These are phyloP conservation scores for Lactarius deliciosus DNA, from an alignment of 768 basidiomycete species.

Conservation along the genomic window DNA sequence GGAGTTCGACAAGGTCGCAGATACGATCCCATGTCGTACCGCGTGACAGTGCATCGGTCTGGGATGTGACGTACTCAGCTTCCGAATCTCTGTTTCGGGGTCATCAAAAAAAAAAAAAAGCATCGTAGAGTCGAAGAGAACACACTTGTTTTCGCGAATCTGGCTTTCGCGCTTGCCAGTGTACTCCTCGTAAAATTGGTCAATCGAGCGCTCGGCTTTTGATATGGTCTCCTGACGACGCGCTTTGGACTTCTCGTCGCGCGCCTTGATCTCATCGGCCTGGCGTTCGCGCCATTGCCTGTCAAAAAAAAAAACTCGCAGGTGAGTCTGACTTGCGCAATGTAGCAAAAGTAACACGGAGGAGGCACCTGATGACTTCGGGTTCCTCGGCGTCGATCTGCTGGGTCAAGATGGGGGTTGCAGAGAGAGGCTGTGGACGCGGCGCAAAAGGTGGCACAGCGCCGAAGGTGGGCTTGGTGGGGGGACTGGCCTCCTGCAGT, in stretches of 20 bases:
- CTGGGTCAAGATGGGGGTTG: constrained; percentile 73
- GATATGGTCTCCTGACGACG: constrained; percentile 80
- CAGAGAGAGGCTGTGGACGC: constrained; percentile 67
- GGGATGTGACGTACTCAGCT: constrained; percentile 68
- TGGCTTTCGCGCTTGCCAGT: constrained; percentile 84
- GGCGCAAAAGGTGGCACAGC: constrained; percentile 65
- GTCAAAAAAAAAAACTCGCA: constrained; percentile 6
- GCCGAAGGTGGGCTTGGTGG: constrained; percentile 45
- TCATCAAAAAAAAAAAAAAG: constrained; percentile 4
- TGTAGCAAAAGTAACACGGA: neutral
- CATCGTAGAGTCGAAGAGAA: constrained; percentile 23
- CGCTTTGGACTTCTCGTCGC: constrained; percentile 77
- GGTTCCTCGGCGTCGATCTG: constrained; percentile 76
- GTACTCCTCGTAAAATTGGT: constrained; percentile 89
- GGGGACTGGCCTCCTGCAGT: constrained; percentile 26
- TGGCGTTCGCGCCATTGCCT: constrained; percentile 91
- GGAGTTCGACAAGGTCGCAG: constrained; percentile 77
- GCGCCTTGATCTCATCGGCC: constrained; percentile 73
- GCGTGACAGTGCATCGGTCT: constrained; percentile 72
- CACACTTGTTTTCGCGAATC: constrained; percentile 95
- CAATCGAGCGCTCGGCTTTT: constrained; percentile 83
- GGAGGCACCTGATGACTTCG: constrained; percentile 72
- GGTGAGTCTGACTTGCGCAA: neutral
- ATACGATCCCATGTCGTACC: constrained; percentile 98
- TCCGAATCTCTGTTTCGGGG: constrained; percentile 71